Percentiles rank a stretch among this genome's conserved stretches.
These are phyloP conservation scores for Chara braunii DNA, from an alignment of 139 green algal genomes.

Conservation along the genomic window DNA sequence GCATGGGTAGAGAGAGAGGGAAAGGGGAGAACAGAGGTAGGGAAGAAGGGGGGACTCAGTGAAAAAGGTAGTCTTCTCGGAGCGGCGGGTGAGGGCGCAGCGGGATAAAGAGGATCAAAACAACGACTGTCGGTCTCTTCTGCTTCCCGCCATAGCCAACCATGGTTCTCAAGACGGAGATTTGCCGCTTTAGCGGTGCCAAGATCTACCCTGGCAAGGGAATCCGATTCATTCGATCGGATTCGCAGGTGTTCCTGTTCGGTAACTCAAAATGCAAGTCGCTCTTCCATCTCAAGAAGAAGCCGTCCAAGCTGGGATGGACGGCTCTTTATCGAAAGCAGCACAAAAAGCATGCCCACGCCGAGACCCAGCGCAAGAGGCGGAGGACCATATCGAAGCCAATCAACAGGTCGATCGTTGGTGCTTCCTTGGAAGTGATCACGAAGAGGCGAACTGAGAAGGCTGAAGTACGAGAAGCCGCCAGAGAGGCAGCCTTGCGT, in stretches of 20 bases:
- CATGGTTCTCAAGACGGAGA: constrained; percentile 70
- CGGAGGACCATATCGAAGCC: constrained; percentile 55
- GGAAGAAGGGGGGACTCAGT: too few species aligned
- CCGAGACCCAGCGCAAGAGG: too few species aligned
- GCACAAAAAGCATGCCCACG: constrained; percentile 99
- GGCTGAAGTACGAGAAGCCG: constrained; percentile 68
- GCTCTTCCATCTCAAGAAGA: constrained; percentile 82
- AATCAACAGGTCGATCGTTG: constrained; percentile 69
- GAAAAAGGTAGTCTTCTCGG: too few species aligned
- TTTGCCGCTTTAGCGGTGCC: constrained; percentile 95
- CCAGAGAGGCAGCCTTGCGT: constrained; percentile 81
- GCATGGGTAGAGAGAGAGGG: too few species aligned
- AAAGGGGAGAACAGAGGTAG: too few species aligned
- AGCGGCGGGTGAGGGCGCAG: too few species aligned
- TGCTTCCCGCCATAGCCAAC: too few species aligned
- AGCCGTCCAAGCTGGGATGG: constrained; percentile 95
- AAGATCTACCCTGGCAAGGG: constrained; percentile 93
- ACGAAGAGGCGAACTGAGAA: constrained; percentile 73
- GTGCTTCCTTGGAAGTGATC: constrained; percentile 84
- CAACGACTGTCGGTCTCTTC: too few species aligned
- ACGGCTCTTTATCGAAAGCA: constrained; percentile 86
- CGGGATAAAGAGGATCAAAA: too few species aligned
- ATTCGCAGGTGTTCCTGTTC: constrained; percentile 93
- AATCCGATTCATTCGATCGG: constrained; percentile 78
- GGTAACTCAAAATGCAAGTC: constrained; percentile 87